These are phyloP conservation scores for Fusarium tricinctum DNA, from an alignment of 2,329 filamentous ascomycete genomes.

Conservation along the genomic window DNA sequence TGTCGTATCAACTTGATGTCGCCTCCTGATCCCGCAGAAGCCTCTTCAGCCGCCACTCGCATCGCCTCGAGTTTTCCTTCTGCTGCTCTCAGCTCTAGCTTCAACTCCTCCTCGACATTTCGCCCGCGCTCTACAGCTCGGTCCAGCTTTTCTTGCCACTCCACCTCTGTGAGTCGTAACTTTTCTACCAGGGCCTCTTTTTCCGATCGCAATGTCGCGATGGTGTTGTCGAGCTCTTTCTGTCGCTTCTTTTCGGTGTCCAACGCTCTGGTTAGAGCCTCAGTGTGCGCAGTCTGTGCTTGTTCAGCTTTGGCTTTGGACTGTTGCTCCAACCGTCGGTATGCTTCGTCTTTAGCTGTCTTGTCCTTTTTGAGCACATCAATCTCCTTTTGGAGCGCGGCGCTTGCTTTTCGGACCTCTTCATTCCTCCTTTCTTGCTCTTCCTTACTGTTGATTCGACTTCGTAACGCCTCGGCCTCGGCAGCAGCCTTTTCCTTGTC, in stretches of 20 bases:
- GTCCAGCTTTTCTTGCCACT: constrained; percentile 79
- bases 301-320: constrained; percentile 76
- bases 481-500: constrained; percentile 70
- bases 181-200: constrained; percentile 81
- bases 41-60: constrained; percentile 88
- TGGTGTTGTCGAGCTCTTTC: constrained; percentile 68
- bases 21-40: constrained; percentile 82
- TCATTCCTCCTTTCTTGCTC: constrained; percentile 68
- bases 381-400: constrained; percentile 60
- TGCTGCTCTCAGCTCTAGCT: constrained; percentile 80
- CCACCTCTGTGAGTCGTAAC: constrained; percentile 75
- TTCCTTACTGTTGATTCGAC: constrained; percentile 64
- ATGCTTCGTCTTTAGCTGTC: constrained; percentile 72
- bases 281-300: constrained; percentile 74
- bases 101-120: constrained; percentile 80
- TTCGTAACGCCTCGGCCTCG: constrained; percentile 63
- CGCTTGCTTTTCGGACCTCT: constrained; percentile 67
- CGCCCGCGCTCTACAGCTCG: constrained; percentile 78
- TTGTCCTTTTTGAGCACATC: constrained; percentile 63
- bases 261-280: constrained; percentile 75
- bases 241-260: constrained; percentile 73
- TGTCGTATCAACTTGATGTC: constrained; percentile 93
- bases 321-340: constrained; percentile 78
- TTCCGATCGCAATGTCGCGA: constrained; percentile 80
- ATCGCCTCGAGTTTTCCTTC: constrained; percentile 93